phyloP scores from a whole-genome alignment of 371 early-diverging fungal genomes.

The Choanephora cucurbitarum region DNA sequence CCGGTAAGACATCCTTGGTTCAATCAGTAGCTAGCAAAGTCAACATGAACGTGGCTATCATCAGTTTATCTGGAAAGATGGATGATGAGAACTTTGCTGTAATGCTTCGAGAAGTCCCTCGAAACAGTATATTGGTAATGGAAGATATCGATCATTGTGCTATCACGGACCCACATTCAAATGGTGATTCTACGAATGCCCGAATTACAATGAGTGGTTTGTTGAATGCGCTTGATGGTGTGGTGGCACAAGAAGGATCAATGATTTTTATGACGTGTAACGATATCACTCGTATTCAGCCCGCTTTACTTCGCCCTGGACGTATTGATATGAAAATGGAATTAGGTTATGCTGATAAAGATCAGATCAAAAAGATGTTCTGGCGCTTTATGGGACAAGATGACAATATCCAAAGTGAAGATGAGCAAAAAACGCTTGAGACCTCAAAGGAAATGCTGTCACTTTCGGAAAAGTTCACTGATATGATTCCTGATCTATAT shows the following conservation, averaged over 20 bases:
- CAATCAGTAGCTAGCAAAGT: slow-evolving; percentile 59
- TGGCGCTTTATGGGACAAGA: slow-evolving; percentile 38
- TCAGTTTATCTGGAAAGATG: slow-evolving; percentile 37
- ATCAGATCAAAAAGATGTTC: slow-evolving; percentile 65
- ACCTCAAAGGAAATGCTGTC: background rate
- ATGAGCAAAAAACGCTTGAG: background rate
- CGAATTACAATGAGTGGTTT: slow-evolving; percentile 90
- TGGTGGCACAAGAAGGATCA: slow-evolving; percentile 86
- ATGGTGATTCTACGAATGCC: slow-evolving; percentile 39
- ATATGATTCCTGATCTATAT: slow-evolving; percentile 35
- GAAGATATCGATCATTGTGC: slow-evolving; percentile 56
- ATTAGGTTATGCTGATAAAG: slow-evolving; percentile 74
- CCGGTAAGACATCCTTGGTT: slow-evolving; percentile 70
- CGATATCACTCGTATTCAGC: slow-evolving; percentile 89
- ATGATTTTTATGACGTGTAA: slow-evolving; percentile 97
- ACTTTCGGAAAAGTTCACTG: slow-evolving; percentile 18
- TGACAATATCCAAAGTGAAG: background rate
- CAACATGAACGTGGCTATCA: slow-evolving; percentile 44
- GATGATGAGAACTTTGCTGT: slow-evolving; percentile 36
- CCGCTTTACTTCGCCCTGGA: slow-evolving; percentile 95
- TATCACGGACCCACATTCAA: slow-evolving; percentile 24
- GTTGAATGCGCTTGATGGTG: slow-evolving; percentile 95
- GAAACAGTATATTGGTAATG: slow-evolving; percentile 39
- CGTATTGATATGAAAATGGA: slow-evolving; percentile 89
- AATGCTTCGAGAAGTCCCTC: slow-evolving; percentile 30